These are phyloP conservation scores for Trypanosoma congolense DNA, from an alignment of 208 protist genomes.

Conservation along the genomic window DNA sequence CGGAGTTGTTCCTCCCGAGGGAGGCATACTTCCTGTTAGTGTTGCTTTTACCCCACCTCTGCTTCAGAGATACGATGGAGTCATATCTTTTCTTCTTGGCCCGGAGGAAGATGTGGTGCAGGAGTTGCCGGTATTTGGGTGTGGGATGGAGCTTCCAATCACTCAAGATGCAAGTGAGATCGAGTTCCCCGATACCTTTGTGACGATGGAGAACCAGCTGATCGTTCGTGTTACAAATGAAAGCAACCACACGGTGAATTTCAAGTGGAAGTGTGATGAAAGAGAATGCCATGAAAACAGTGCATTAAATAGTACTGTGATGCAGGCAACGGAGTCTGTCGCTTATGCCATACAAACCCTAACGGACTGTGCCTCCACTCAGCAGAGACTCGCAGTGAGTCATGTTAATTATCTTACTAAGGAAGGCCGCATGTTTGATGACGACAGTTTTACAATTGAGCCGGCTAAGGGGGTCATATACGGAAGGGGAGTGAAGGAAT, in stretches of 20 bases:
- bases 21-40: constrained; percentile 65
- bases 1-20: constrained; percentile 47
- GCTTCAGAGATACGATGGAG: constrained; percentile 25
- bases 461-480: constrained; percentile 80
- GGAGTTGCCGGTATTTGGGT: constrained; percentile 55
- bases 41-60: constrained; percentile 52
- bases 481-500: constrained; percentile 65
- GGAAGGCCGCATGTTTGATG: constrained; percentile 43
- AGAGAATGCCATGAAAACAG: constrained; percentile 17
- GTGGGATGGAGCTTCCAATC: constrained; percentile 67
- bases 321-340: constrained; percentile 9
- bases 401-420: constrained; percentile 11
- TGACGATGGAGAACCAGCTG: constrained; percentile 81
- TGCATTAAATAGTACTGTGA: constrained; percentile 3
- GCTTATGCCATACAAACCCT: constrained; percentile 8
- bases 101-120: constrained; percentile 77
- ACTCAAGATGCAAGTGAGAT: constrained; percentile 52
- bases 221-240: constrained; percentile 86
- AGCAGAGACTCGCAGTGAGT: constrained; percentile 13
- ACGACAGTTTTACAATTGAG: constrained; percentile 88
- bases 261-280: constrained; percentile 73
- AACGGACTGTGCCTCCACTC: constrained; percentile 11
- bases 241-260: constrained; percentile 72
- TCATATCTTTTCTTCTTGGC: constrained; percentile 79
- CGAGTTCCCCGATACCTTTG: constrained; percentile 84